These are phyloP conservation scores for Microsporum ferrugineum DNA, from an alignment of 2,329 filamentous ascomycete genomes.

Conservation along the genomic window DNA sequence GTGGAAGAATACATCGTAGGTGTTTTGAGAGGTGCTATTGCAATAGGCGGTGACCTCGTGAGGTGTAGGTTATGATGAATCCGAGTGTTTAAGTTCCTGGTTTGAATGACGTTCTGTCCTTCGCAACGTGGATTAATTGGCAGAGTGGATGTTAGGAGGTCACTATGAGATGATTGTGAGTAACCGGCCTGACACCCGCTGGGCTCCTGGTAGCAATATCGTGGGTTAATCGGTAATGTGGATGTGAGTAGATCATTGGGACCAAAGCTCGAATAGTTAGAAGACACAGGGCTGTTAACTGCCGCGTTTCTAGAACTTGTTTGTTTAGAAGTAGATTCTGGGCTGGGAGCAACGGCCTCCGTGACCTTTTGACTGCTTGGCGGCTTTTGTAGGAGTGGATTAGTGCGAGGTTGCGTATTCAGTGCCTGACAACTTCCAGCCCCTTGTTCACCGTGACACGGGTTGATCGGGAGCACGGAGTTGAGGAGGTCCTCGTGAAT, in stretches of 20 bases:
- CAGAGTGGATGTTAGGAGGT: constrained; percentile 1
- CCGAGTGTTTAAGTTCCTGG: background rate
- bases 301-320: background rate
- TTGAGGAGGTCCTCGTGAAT: constrained; percentile 17
- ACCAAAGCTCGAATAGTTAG: constrained; percentile 14
- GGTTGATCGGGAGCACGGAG: constrained; percentile 27
- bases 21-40: constrained; percentile 16
- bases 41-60: background rate
- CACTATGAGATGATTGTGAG: background rate
- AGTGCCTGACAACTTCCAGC: background rate
- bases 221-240: constrained; percentile 1
- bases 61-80: background rate
- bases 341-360: background rate
- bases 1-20: constrained; percentile 11
- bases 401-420: constrained; percentile 3
- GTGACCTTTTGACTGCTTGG: constrained; percentile 20
- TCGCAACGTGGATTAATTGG: constrained; percentile 1
- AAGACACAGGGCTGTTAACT: background rate
- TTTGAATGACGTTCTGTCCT: background rate
- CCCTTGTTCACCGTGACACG: constrained; percentile 4
- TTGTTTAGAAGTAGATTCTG: background rate
- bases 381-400: constrained; percentile 23
- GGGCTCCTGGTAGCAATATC: background rate
- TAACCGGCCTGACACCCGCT: background rate
- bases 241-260: background rate